These are phyloP conservation scores for Scheffersomyces spartinae DNA, from an alignment of 805 yeast species.

Conservation along the genomic window DNA sequence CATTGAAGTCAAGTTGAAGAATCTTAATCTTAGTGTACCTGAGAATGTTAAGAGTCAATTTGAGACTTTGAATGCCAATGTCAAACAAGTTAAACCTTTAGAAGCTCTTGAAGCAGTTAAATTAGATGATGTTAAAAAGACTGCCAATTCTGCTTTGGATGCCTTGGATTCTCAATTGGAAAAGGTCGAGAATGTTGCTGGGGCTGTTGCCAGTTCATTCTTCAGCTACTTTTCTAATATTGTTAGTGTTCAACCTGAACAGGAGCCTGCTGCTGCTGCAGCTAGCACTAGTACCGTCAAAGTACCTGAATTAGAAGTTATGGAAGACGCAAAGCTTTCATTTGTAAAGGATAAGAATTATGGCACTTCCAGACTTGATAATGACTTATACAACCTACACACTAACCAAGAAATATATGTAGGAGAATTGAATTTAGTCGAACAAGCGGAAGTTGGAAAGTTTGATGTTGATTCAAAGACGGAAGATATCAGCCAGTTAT, in stretches of 20 bases:
- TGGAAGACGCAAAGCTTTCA: slow-evolving; percentile 9
- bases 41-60: slow-evolving; percentile 3
- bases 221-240: slow-evolving; percentile 41
- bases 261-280: too few species aligned
- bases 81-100: slow-evolving; percentile 5
- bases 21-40: slow-evolving; percentile 7
- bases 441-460: slow-evolving; percentile 5
- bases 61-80: slow-evolving; percentile 7
- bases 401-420: slow-evolving; percentile 15
- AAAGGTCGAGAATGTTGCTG: slow-evolving; percentile 58
- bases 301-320: too few species aligned
- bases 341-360: slow-evolving; percentile 14
- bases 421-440: slow-evolving; percentile 8
- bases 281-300: too few species aligned
- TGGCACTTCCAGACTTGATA: slow-evolving; percentile 27
- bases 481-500: slow-evolving; percentile 35
- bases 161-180: slow-evolving; percentile 67
- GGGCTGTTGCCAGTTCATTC: slow-evolving; percentile 43
- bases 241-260: too few species aligned
- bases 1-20: slow-evolving; percentile 12
- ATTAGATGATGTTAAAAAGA: slow-evolving; percentile 14
- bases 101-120: slow-evolving; percentile 5
- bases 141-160: slow-evolving; percentile 55
- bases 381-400: slow-evolving; percentile 28
- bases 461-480: slow-evolving; percentile 40